Base-by-base conservation (phyloP, 306 rosid genomes). In the Corylus avellana region DNA sequence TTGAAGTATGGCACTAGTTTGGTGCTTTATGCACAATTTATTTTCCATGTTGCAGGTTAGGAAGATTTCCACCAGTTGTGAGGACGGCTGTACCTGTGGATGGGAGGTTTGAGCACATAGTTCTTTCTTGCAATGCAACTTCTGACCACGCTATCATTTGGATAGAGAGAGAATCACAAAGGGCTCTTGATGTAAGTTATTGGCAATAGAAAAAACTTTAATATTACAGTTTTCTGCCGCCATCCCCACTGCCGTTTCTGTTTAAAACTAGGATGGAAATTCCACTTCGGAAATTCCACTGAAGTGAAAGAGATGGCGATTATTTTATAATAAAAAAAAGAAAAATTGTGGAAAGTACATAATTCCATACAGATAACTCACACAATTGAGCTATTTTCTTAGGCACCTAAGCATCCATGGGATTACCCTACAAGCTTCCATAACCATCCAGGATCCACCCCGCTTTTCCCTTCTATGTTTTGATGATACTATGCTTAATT, bases 31-130 rank as follows among this genome's bases (percentile, higher is more conserved):
- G 7, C 16, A 10, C 72, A 42, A 9, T 68, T 18, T 68, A 3
- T 42, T 68, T 86, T 12, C 72, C 69, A 44, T 71, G 70, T 74
- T 91, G 84, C 91, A 95, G 99, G 88, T 53, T 73, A 8, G 96
- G 97, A 83, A 89, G 99, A 81, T 90, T 86, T 83, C 98, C 97
- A 1, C 99, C 99, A 0, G 94, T 91, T 57, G 99, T 95, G 72
- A 88, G 91, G 88, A 95, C 98, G 27, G 98, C 98, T 1, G 98
- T 95, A 66, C 98, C 98, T 29, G 98, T 95, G 55, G 99, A 95
- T 84, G 97, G 97, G 86, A 91, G 99, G 77, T 95, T 95, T 74
- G 99, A 95, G 77, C 97, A 91, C 77, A 12, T 93, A 54, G 99
- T 95, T 81, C 90, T 95, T 82, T 92, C 99, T 76, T 95, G 99